Conservation (phyloP, 805 yeast species). For the Saccharomycopsis oosterbeekiorum region DNA sequence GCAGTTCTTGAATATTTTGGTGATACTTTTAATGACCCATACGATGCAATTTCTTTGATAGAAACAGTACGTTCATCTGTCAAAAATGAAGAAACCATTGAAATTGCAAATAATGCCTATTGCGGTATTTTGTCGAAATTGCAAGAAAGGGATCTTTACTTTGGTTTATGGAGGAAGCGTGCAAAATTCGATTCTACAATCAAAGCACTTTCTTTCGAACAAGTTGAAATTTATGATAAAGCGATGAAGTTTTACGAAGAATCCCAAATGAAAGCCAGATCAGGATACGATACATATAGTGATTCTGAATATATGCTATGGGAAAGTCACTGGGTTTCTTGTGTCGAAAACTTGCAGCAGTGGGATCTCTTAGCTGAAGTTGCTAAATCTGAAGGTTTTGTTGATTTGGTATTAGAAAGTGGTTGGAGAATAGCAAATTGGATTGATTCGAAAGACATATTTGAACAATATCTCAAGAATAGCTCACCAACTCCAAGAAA, state of each 20-base stretch:
- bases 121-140: constrained; percentile 79
- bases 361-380: constrained; percentile 96
- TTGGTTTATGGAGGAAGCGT: constrained; percentile 94
- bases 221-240: constrained; percentile 87
- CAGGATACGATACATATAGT: constrained; percentile 90
- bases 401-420: constrained; percentile 90
- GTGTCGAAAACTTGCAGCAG: constrained; percentile 94
- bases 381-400: constrained; percentile 96
- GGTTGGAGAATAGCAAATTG: constrained; percentile 99
- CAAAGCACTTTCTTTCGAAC: constrained; percentile 88
- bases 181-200: constrained; percentile 90
- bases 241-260: constrained; percentile 90
- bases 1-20: constrained; percentile 86
- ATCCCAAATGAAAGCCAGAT: constrained; percentile 93
- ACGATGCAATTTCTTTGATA: constrained; percentile 72
- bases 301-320: constrained; percentile 91
- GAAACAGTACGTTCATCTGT: constrained; percentile 42
- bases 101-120: constrained; percentile 82
- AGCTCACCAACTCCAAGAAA: constrained; percentile 98
- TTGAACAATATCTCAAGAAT: constrained; percentile 86
- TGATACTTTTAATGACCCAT: constrained; percentile 82
- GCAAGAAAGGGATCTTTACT: constrained; percentile 93
- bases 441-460: constrained; percentile 88
- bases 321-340: constrained; percentile 98
- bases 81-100: constrained; percentile 34